These are phyloP conservation scores for Podila epigama DNA, from an alignment of 192 early-diverging fungal genomes.

Conservation along the genomic window DNA sequence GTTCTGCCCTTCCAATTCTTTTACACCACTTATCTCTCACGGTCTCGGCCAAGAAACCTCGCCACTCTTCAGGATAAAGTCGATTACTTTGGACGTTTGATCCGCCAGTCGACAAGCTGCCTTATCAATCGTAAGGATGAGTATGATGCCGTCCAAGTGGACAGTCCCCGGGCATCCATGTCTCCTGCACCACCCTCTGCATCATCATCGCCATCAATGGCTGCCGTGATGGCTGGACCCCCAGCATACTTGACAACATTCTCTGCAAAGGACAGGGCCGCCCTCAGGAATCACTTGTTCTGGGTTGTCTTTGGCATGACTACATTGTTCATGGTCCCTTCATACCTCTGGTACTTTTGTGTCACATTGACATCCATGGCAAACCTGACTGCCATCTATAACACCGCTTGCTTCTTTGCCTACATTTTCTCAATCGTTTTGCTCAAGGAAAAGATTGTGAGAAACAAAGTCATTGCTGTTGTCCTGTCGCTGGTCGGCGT, in stretches of 20 bases:
- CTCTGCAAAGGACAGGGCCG: slow-evolving; percentile 14
- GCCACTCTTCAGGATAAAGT: slow-evolving; percentile 6
- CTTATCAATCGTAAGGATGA: slow-evolving; percentile 18
- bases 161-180: background rate
- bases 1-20: slow-evolving; percentile 25
- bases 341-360: slow-evolving; percentile 84
- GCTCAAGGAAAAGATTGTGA: slow-evolving; percentile 67
- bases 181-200: background rate
- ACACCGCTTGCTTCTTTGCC: slow-evolving; percentile 84
- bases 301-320: slow-evolving; percentile 53
- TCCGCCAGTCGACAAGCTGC: slow-evolving; percentile 28
- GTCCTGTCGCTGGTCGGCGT: slow-evolving; percentile 75
- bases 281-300: slow-evolving; percentile 21
- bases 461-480: slow-evolving; percentile 69
- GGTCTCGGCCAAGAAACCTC: slow-evolving; percentile 1
- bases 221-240: background rate
- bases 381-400: slow-evolving; percentile 83
- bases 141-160: slow-evolving; percentile 7
- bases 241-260: slow-evolving; percentile 1
- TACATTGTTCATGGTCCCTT: slow-evolving; percentile 66
- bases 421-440: slow-evolving; percentile 81
- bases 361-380: slow-evolving; percentile 77
- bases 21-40: slow-evolving; percentile 22
- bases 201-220: background rate
- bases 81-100: slow-evolving; percentile 23